Conservation (phyloP, 2,329 filamentous ascomycete genomes). For the Teratosphaeriaceae sp. region DNA sequence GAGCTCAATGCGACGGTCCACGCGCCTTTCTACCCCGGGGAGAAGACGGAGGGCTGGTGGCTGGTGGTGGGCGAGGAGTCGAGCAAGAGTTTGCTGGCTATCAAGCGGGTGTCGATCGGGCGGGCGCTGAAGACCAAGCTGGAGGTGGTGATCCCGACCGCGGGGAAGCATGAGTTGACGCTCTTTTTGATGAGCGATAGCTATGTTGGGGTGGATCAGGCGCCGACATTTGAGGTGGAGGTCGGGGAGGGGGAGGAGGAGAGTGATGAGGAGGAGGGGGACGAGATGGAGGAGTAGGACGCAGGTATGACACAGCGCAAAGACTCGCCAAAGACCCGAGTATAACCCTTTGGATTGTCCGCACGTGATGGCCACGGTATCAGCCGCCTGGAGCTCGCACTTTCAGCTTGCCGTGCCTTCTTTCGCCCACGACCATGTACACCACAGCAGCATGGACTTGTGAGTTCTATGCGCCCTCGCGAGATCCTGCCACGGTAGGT, state of each 20-base stretch:
- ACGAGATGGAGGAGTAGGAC: slow-evolving; percentile 25
- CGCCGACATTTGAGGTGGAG: slow-evolving; percentile 76
- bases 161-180: slow-evolving; percentile 81
- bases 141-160: slow-evolving; percentile 79
- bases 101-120: slow-evolving; percentile 88
- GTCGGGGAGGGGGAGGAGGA: slow-evolving; percentile 94
- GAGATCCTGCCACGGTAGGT: too few species aligned
- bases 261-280: slow-evolving; percentile 77
- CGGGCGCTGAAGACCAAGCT: slow-evolving; percentile 70
- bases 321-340: not conserved
- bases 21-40: slow-evolving; percentile 84
- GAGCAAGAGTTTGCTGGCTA: slow-evolving; percentile 78
- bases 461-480: too few species aligned
- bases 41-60: slow-evolving; percentile 99
- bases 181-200: slow-evolving; percentile 95
- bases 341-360: not conserved
- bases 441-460: too few species aligned
- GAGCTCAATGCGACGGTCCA: slow-evolving; percentile 80
- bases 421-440: too few species aligned
- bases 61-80: slow-evolving; percentile 89
- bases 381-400: too few species aligned
- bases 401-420: too few species aligned
- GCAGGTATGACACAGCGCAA: not conserved
- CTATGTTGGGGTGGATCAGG: slow-evolving; percentile 95
- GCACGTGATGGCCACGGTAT: not conserved